Percentiles rank a stretch among this genome's conserved stretches.
These are phyloP conservation scores for Rhodotorula kratochvilovae DNA, from an alignment of 768 basidiomycete species.

Conservation along the genomic window DNA sequence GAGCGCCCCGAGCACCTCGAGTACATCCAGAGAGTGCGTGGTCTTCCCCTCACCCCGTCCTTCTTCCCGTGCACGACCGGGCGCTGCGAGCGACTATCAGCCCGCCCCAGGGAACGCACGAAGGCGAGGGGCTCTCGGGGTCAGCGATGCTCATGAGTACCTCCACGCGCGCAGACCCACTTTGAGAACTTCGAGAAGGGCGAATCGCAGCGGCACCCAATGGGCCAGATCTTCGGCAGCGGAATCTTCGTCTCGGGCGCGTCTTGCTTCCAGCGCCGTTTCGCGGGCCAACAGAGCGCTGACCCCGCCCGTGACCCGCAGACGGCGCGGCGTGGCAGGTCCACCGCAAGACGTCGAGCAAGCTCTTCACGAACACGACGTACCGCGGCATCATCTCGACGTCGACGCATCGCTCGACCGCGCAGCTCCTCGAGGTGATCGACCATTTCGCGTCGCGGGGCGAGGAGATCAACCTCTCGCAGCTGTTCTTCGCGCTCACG, in stretches of 20 bases:
- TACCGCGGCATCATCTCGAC: slow-evolving; percentile 15
- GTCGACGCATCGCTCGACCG: background rate
- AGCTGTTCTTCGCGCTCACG: slow-evolving; percentile 24
- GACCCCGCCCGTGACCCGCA: background rate
- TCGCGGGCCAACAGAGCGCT: background rate
- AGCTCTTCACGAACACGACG: slow-evolving; percentile 5
- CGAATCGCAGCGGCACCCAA: background rate
- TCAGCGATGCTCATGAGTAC: too few species aligned
- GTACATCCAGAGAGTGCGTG: slow-evolving; percentile 8
- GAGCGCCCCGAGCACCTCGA: slow-evolving; percentile 7
- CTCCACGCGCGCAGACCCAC: slow-evolving; percentile 2
- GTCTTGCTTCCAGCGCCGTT: too few species aligned
- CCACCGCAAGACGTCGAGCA: slow-evolving; percentile 11
- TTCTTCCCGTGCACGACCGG: too few species aligned
- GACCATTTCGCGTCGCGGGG: background rate
- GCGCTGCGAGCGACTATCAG: too few species aligned
- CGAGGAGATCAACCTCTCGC: background rate
- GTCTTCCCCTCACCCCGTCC: too few species aligned
- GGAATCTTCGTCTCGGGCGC: slow-evolving; percentile 9
- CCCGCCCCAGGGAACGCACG: too few species aligned
- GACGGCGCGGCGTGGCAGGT: slow-evolving; percentile 1
- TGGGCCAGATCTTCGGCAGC: background rate
- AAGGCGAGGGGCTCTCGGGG: too few species aligned
- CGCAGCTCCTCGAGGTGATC: background rate
- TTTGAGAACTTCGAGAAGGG: slow-evolving; percentile 27